phyloP scores from a whole-genome alignment of 148 eudicot genomes.

The Nepenthes mirabilis region DNA sequence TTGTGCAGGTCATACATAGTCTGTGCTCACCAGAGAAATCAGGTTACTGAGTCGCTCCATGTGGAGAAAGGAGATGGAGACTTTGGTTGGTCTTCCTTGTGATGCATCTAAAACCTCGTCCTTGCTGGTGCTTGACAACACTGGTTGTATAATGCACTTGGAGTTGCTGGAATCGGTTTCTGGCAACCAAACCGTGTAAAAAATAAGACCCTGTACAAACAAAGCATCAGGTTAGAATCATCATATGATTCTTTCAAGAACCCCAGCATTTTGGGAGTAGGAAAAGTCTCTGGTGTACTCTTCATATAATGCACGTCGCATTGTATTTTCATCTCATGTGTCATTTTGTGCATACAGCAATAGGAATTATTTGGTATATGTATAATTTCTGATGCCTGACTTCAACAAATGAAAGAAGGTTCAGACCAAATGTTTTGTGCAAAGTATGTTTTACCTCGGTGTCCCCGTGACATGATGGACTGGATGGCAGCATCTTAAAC shows the following conservation, averaged over 20 bases:
- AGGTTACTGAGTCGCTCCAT: constrained; percentile 42
- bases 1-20: constrained; percentile 59
- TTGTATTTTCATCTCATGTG: constrained; percentile 11
- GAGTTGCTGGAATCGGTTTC: constrained; percentile 57
- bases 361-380: constrained; percentile 15
- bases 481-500: too few relatives aligned
- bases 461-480: too few relatives aligned
- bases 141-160: constrained; percentile 37
- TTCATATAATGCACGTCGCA: constrained; percentile 19
- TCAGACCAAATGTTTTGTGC: constrained; percentile 1
- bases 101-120: constrained; percentile 24
- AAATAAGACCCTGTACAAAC: constrained; percentile 30
- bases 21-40: constrained; percentile 69
- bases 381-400: constrained; percentile 16
- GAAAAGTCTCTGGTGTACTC: constrained; percentile 39
- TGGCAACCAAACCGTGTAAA: constrained; percentile 20
- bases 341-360: constrained; percentile 19
- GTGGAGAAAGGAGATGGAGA: constrained; percentile 39
- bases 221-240: constrained; percentile 56
- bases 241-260: constrained; percentile 63
- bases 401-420: constrained; percentile 33
- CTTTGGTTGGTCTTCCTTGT: constrained; percentile 44
- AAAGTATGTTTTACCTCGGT: neutral
- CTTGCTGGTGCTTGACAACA: constrained; percentile 32
- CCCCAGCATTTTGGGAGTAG: constrained; percentile 54